Percentiles rank a stretch among this genome's conserved stretches.
Conservation (phyloP, 495 filamentous ascomycete genomes). For the Rostrohypoxylon terebratum region DNA sequence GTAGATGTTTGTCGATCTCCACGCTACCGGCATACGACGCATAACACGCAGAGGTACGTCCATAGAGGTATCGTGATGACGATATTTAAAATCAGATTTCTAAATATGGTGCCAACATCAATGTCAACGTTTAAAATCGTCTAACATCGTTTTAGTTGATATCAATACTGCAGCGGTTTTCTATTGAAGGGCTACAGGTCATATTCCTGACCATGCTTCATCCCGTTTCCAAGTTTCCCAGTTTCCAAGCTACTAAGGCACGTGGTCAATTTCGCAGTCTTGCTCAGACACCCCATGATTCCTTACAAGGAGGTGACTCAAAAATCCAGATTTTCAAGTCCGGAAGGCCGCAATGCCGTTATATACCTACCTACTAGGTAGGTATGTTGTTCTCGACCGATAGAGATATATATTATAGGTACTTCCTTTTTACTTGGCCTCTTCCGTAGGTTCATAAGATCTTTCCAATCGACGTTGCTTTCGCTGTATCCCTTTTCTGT, state of each 20-base stretch:
- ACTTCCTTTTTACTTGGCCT: neutral
- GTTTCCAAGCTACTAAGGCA: too few species aligned
- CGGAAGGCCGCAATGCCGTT: slow-evolving; percentile 9
- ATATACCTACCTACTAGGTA: too few species aligned
- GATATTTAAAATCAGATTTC: neutral
- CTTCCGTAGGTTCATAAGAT: neutral
- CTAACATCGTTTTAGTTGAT: neutral
- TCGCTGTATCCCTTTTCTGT: neutral
- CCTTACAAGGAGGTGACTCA: too few species aligned
- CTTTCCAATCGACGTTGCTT: neutral
- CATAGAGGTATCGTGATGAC: neutral
- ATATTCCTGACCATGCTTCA: neutral
- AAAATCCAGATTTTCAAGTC: neutral
- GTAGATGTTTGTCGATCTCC: neutral
- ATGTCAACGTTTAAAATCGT: neutral
- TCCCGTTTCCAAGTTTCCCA: slow-evolving; percentile 1
- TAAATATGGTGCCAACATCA: slow-evolving; percentile 4
- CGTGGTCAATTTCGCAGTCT: neutral
- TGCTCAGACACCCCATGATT: neutral
- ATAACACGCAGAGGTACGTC: neutral
- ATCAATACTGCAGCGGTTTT: neutral
- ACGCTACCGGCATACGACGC: neutral
- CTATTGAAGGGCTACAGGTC: neutral
- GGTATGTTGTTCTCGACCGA: neutral
- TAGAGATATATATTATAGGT: too few species aligned